Evolutionary conservation across 179 eudicot genomes (phyloP).

Genomic region (Silene noctiflora): DNA sequence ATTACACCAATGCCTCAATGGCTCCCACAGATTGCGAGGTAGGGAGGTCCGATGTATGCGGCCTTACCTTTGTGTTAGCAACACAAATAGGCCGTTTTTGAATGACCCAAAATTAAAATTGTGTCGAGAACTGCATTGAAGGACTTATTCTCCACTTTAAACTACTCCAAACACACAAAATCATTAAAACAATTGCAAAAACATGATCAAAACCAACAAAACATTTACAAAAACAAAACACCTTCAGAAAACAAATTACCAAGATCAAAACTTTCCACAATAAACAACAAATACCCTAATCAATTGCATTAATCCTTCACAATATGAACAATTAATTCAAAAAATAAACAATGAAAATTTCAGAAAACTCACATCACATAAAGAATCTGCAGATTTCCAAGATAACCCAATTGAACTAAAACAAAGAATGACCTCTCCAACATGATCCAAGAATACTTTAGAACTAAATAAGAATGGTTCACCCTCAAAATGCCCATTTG

Average conservation of each 20-base stretch:
- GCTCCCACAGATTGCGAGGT: no score
- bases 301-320: neutral
- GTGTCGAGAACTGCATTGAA: no score
- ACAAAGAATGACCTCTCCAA: constrained; percentile 71
- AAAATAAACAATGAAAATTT: neutral
- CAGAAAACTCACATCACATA: constrained; percentile 38
- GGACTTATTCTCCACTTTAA: neutral
- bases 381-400: constrained; percentile 57
- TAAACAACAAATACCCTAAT: constrained; percentile 1
- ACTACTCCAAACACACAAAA: neutral
- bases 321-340: neutral
- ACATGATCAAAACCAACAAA: neutral
- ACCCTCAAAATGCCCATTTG: constrained; percentile 16
- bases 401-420: constrained; percentile 58
- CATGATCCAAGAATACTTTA: constrained; percentile 52
- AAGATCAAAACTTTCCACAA: neutral
- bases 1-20: neutral
- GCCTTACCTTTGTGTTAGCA: no score
- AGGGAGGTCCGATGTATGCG: no score
- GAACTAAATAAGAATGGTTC: constrained; percentile 17
- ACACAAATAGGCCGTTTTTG: no score
- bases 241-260: neutral
- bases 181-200: neutral
- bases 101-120: no score
- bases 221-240: neutral